Evolutionary conservation across 768 basidiomycete species (phyloP), one percentile per base, ranked within the genome.

Genomic region (Leccinum disarticulatum): DNA sequence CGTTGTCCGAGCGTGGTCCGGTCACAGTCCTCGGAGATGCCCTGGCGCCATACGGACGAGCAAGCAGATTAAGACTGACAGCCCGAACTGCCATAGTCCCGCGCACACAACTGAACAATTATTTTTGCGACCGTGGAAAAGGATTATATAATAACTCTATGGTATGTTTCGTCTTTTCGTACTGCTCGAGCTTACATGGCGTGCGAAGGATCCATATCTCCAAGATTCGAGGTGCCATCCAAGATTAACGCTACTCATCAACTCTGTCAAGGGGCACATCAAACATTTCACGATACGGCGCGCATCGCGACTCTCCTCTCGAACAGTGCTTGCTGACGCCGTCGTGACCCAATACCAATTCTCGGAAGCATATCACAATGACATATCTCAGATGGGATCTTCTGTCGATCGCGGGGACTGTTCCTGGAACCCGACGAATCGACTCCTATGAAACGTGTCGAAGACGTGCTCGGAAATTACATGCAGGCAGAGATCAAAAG

Each of bases 241-340:
- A 97, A 82, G 97, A 98, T 73, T 98, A 98, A 98, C 95, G 0
- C 95, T 96, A 63, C 87, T 99, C 15, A 99, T 99, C 64, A 97
- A 99, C 65, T 96, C 94, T 5, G 96, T 98, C 52, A 98, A 99
- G 71, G 95, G 98, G 68, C 96, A 98, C 70, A 98, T 98, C 74
- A 93, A 96, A 64, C 87, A 86, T 50, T 78, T 98, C 95, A 98
- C 64, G 92, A 94, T 73, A 98, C 98, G 79, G 91, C 87, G 50
- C 27, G 67, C 51, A 30, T 41, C 27, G 10, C 7, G 4, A n/a
- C 61, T 41, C 33, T 33, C 54, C 14, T 38, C 47, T 19, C 4
- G 19, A 28, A 5, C 13, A 33, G 36, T 54, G 7, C 14, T 33
- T 17, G 33, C 56, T 36, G 13, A 73, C 54, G 6, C 52, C 13